These are phyloP conservation scores for Botrytis hyacinthi DNA, from an alignment of 2,329 filamentous ascomycete species.

Conservation along the genomic window DNA sequence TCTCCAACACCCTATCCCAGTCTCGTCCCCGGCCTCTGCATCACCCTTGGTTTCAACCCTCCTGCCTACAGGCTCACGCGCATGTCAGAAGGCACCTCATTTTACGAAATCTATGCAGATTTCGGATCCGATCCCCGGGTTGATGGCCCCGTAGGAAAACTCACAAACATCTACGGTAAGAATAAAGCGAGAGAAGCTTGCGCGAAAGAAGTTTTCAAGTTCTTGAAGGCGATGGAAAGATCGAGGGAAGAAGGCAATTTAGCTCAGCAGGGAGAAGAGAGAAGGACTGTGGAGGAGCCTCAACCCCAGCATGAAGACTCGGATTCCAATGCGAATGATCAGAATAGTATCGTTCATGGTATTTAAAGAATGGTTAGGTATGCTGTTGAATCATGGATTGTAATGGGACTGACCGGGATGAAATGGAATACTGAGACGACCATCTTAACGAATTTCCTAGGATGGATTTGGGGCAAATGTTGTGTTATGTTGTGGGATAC, in stretches of 20 bases:
- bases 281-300: neutral
- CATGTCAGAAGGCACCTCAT: constrained; percentile 16
- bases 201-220: constrained; percentile 43
- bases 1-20: constrained; percentile 15
- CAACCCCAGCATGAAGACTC: neutral
- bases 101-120: constrained; percentile 35
- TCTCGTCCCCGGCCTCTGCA: constrained; percentile 31
- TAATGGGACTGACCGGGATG: no score
- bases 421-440: neutral
- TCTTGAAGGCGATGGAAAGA: constrained; percentile 42
- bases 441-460: neutral
- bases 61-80: constrained; percentile 31
- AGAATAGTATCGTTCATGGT: neutral
- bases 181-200: constrained; percentile 50
- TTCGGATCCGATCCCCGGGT: constrained; percentile 35
- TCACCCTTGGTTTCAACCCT: constrained; percentile 29
- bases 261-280: constrained; percentile 22
- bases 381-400: neutral
- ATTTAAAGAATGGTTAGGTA: neutral
- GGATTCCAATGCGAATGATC: neutral
- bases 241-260: constrained; percentile 27
- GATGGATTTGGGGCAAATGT: neutral
- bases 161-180: constrained; percentile 46
- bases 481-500: neutral
- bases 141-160: constrained; percentile 42